These are phyloP conservation scores for Paecilomyces dactylethromorphus DNA, from an alignment of 2,329 filamentous ascomycete species.

Conservation along the genomic window DNA sequence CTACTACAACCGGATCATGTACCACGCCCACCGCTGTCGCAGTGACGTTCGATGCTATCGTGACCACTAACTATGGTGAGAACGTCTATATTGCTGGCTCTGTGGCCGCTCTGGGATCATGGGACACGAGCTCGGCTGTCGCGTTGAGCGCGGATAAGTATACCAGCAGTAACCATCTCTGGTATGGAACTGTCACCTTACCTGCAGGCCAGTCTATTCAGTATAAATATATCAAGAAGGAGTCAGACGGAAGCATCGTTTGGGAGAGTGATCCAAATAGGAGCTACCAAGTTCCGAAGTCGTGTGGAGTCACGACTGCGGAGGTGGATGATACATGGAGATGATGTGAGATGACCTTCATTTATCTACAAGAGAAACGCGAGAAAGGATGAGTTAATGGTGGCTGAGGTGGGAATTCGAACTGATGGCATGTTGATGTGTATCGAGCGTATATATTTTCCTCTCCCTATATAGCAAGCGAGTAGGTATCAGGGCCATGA, in stretches of 20 bases:
- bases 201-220: slow-evolving; percentile 50
- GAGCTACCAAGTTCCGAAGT: slow-evolving; percentile 32
- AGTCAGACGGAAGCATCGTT: slow-evolving; percentile 45
- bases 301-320: slow-evolving; percentile 25
- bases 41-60: slow-evolving; percentile 57
- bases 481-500: too few species aligned
- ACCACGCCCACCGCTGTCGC: slow-evolving; percentile 39
- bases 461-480: too few species aligned
- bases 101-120: slow-evolving; percentile 53
- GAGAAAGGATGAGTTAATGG: not conserved
- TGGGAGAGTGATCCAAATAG: slow-evolving; percentile 59
- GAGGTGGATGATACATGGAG: slow-evolving; percentile 35
- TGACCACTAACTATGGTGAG: slow-evolving; percentile 54
- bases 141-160: slow-evolving; percentile 55
- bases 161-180: slow-evolving; percentile 53
- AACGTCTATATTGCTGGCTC: slow-evolving; percentile 61
- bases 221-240: slow-evolving; percentile 65
- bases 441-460: too few species aligned
- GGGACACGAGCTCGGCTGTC: slow-evolving; percentile 51
- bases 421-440: too few species aligned
- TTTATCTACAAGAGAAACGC: not conserved
- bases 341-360: slow-evolving; percentile 8
- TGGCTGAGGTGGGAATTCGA: too few species aligned
- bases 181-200: slow-evolving; percentile 53
- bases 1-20: slow-evolving; percentile 7